Evolutionary conservation across 2,329 filamentous ascomycete species (phyloP).

Genomic region (Penicillium sp.): DNA sequence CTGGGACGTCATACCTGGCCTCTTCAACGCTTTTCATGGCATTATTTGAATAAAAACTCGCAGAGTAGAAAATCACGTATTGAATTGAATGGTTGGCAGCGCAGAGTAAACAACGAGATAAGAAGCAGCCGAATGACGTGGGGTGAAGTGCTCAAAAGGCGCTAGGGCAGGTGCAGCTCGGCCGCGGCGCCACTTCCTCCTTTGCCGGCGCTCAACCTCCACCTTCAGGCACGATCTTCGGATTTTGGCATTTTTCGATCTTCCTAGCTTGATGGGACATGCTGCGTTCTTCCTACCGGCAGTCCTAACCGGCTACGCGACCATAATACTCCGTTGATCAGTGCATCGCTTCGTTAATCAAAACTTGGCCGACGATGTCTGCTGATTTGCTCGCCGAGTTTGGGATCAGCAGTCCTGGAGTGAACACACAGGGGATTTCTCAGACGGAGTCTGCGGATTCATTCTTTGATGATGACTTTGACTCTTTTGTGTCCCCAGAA

Average conservation of each 20-base stretch:
- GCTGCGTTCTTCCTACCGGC: background rate
- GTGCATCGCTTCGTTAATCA: background rate
- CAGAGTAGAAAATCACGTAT: too few relatives aligned
- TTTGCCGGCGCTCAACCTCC: background rate
- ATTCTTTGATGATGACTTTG: slow-evolving; percentile 14
- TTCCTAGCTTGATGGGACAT: background rate
- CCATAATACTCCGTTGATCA: background rate
- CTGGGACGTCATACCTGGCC: slow-evolving; percentile 42
- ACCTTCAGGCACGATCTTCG: background rate
- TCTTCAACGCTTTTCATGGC: slow-evolving; percentile 55
- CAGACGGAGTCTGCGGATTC: background rate
- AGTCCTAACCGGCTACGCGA: background rate
- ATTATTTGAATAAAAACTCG: slow-evolving; percentile 14
- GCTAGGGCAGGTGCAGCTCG: background rate
- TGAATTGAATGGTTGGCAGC: slow-evolving; percentile 5
- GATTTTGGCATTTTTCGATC: too few relatives aligned
- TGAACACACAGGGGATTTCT: background rate
- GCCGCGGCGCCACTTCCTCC: background rate
- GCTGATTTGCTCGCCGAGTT: slow-evolving; percentile 54
- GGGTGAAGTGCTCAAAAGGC: background rate
- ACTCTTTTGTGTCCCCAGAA: slow-evolving; percentile 12
- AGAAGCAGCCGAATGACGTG: slow-evolving; percentile 13
- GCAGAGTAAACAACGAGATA: slow-evolving; percentile 5
- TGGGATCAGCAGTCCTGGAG: slow-evolving; percentile 20
- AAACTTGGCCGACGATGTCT: slow-evolving; percentile 39